Evolutionary conservation across 1,284 basidiomycete genomes (phyloP).

Genomic region (Xanthoconium separans): DNA sequence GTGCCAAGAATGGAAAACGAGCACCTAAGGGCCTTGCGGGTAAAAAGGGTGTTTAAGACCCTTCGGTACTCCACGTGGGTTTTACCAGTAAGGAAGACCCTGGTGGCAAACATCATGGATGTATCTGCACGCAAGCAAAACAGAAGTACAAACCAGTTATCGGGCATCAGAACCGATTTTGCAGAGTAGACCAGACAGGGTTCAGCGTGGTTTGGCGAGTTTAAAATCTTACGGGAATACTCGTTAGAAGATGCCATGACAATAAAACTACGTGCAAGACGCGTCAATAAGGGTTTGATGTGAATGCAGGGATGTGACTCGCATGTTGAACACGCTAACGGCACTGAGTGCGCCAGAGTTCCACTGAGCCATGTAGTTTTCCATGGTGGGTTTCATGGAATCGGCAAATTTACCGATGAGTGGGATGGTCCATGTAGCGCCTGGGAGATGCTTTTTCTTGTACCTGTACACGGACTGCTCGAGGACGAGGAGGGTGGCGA

Average conservation of each 20-base stretch:
- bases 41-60: slow-evolving; percentile 90
- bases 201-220: slow-evolving; percentile 86
- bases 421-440: slow-evolving; percentile 89
- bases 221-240: slow-evolving; percentile 89
- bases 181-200: slow-evolving; percentile 94
- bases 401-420: slow-evolving; percentile 92
- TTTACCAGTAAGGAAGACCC: slow-evolving; percentile 97
- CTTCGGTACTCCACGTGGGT: slow-evolving; percentile 93
- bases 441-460: slow-evolving; percentile 87
- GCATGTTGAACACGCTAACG: slow-evolving; percentile 96
- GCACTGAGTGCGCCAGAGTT: slow-evolving; percentile 81
- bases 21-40: slow-evolving; percentile 87
- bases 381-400: slow-evolving; percentile 84
- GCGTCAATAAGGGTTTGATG: slow-evolving; percentile 8
- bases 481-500: slow-evolving; percentile 65
- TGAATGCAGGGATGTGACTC: slow-evolving; percentile 31
- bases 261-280: slow-evolving; percentile 70
- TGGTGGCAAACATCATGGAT: slow-evolving; percentile 30
- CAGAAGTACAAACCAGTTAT: slow-evolving; percentile 77
- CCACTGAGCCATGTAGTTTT: slow-evolving; percentile 90
- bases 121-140: background rate
- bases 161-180: slow-evolving; percentile 82
- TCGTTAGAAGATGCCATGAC: slow-evolving; percentile 94
- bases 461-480: slow-evolving; percentile 85
- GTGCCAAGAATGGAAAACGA: slow-evolving; percentile 19